Evolutionary conservation across 2,329 filamentous ascomycete species (phyloP).

Genomic region (Metarhizium guizhouense): DNA sequence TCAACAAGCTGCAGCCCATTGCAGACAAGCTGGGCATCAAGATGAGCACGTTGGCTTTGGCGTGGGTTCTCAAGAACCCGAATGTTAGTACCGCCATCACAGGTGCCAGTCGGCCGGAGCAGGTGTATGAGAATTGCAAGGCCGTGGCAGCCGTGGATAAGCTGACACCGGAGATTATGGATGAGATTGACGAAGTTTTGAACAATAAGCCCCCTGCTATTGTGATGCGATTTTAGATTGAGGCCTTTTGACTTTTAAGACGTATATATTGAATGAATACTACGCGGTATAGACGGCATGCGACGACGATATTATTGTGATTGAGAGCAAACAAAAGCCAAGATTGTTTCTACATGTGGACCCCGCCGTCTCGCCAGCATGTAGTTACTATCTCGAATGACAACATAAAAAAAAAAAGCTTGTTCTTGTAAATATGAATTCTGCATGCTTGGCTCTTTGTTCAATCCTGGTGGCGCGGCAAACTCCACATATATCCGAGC

Average conservation of each 20-base stretch:
- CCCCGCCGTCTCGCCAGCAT: too few relatives aligned
- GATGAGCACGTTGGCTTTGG: constrained; percentile 45
- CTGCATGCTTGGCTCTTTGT: too few relatives aligned
- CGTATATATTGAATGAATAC: background rate
- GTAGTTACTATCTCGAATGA: too few relatives aligned
- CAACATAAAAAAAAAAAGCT: too few relatives aligned
- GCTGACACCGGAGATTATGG: constrained; percentile 49
- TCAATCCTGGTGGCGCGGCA: too few relatives aligned
- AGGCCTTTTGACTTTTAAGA: background rate
- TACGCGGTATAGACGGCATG: background rate
- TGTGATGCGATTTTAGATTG: constrained; percentile 21
- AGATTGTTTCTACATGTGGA: too few relatives aligned
- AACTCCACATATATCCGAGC: too few relatives aligned
- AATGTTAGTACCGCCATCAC: constrained; percentile 54
- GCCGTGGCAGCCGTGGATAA: constrained; percentile 44
- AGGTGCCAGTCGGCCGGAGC: constrained; percentile 47
- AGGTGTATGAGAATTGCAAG: constrained; percentile 51
- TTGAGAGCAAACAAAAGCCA: too few relatives aligned
- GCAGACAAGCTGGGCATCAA: constrained; percentile 56
- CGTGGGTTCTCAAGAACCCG: constrained; percentile 54
- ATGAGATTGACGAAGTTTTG: constrained; percentile 49
- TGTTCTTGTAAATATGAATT: too few relatives aligned
- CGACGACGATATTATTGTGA: background rate
- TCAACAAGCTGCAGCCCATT: constrained; percentile 51
- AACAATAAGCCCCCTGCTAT: constrained; percentile 47